Base-by-base conservation (phyloP, 2,329 filamentous ascomycete genomes). In the Amauroascus verrucosus region DNA sequence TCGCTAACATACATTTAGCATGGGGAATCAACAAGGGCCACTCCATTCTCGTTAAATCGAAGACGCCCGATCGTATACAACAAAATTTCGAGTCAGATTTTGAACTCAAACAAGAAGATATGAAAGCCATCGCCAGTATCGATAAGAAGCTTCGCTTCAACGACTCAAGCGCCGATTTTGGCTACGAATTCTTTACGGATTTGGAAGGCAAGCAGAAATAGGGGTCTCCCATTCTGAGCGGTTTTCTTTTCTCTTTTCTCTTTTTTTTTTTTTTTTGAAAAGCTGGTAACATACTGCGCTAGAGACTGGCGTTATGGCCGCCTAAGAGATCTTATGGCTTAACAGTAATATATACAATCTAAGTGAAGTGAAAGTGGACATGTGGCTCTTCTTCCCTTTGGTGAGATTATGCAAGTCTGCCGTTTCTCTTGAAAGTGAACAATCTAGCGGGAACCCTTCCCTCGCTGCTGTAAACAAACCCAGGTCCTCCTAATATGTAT, bases 61-160 rank as follows among this genome's bases (percentile, higher is more conserved):
- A 77, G 63, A 72, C 69, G 0, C 68, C 70, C 0, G 57, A 63
- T 24, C 63, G 73, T 13, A 75, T 76, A 56, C 65, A 64, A 59
- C 58, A 62, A 20, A 76, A 76, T 51, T 56, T 74, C 7, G 70
- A 71, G 51, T 69, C 67, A 8, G 78, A 81, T 62, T 85, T 86
- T 64, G 75, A 77, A 61, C 70, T 86, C 24, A 73, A 74, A 1
- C 60, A 64, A 0, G 77, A 77, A 48, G 82, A 86, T 60, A 66
- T 84, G 60, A 66, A 76, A 62, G 77, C 75, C 67, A 77, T 82
- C 49, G 68, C 73, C 37, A 61, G 57, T 0, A 69, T 83, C 18
- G 79, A 84, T 62, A 80, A 77, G 68, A 82, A 82, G 66, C 44
- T 81, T 58, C 70, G 81, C 40, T 83, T 84, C 62, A 84, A 83